phyloP scores from a whole-genome alignment of 2,329 filamentous ascomycete genomes.

The Ophiostoma ulmi region DNA sequence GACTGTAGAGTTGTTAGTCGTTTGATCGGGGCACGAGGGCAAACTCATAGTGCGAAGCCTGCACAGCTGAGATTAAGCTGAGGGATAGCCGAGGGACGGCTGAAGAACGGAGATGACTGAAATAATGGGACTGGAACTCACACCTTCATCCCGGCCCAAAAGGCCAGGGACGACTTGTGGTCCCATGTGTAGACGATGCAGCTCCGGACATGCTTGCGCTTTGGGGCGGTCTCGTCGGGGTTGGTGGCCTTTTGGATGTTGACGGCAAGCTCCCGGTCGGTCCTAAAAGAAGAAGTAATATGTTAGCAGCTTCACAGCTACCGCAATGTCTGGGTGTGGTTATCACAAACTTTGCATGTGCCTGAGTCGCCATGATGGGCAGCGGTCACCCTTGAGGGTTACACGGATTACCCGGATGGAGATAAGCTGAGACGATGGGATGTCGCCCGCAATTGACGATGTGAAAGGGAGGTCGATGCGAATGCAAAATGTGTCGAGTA shows the following conservation, averaged over 20 bases:
- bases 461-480: neutral
- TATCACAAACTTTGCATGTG: constrained; percentile 26
- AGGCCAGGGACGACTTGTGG: constrained; percentile 89
- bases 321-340: no score
- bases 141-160: constrained; percentile 99
- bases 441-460: constrained; percentile 19
- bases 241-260: constrained; percentile 68
- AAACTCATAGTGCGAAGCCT: neutral
- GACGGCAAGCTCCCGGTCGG: constrained; percentile 63
- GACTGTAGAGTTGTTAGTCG: constrained; percentile 48
- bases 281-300: constrained; percentile 40
- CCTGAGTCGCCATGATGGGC: constrained; percentile 27
- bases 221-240: constrained; percentile 62
- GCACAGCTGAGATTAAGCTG: neutral
- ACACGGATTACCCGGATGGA: constrained; percentile 19
- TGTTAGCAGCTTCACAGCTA: neutral
- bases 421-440: neutral
- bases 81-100: no score
- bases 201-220: constrained; percentile 90
- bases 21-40: neutral
- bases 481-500: neutral
- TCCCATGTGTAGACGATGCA: constrained; percentile 99
- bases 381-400: neutral
- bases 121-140: constrained; percentile 35
- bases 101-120: neutral